Evolutionary conservation across 2,329 filamentous ascomycete genomes (phyloP), one percentile per base, ranked within the genome.

Genomic region (Myotisia sp.): DNA sequence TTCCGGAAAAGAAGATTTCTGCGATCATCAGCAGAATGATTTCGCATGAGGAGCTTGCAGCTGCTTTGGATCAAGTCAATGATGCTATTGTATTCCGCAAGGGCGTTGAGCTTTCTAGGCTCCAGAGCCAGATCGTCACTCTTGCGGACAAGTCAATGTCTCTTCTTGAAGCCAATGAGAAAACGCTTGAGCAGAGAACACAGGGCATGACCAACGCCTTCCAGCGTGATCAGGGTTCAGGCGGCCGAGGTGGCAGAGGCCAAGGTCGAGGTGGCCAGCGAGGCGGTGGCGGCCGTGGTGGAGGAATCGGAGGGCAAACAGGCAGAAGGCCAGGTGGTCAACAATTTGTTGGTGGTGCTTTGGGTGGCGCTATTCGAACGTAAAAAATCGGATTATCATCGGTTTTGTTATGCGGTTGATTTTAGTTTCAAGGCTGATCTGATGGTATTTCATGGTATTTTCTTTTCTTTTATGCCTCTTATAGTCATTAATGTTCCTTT

Each of bases 11-110:
- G 64, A 95, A 95, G 71, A 86, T 94, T 33, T 70, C 81, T n/a
- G 85, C 90, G 22, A 77, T 98, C 37, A 76, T 98, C 52, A 92
- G 84, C 71, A 92, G 92, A 69, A 98, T 98, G 90, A 95, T 98
- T 60, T 92, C 85, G 51, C 90, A 98, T 67, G 90, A 98, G 63
- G 90, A 98, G 62, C 77, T 98, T 32, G 83, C 82, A 6, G 90
- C 90, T 27, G 92, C 90, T 23, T 75, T 98, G 18, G 92, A 98
- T 67, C 90, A 98, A 64, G 87, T 98, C 63, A 94, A 92, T 52
- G 78, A 81, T 47, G 92, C 84, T 33, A 84, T 98, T 62, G 90
- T 95, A 65, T 98, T 98, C 82, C 80, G 90, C 62, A 95, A 98
- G 76, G 92, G 90, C 39, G 90, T 98, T 43, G 92, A 98, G 70